Evolutionary conservation across 192 early-diverging fungal species (phyloP), one percentile per base, ranked within the genome.

Genomic region (Coemansia sp.): DNA sequence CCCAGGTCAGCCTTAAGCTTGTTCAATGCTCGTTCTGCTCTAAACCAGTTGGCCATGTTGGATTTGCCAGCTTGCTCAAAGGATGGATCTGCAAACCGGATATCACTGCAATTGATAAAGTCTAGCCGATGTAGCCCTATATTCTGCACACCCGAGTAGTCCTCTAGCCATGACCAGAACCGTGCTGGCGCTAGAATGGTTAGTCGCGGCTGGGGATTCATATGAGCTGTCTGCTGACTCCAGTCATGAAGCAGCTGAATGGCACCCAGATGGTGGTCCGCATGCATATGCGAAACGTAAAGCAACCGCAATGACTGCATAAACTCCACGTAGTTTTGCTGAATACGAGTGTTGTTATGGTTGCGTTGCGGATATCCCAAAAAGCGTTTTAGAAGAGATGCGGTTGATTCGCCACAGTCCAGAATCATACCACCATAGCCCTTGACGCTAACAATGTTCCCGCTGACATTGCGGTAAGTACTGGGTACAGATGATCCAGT

Each of bases 261-360:
- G 4, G 86, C 72, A 3, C 97, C 97, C 16, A 99, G 70, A 65
- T 97, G 97, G 60, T 99, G 97, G 71, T 99, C 97, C 21, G 94
- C 97, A 68, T 99, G 96, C 78, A 99, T 71, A 66, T 99, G 96
- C 35, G 93, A 95, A 8, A 99, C 80, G 72, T 93, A 97, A 48
- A 99, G 59, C 8, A 88, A 70, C 50, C 80, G 77, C 23, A 99
- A 49, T 9, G 63, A 62, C 9, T 53, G 50, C 10, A 97, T 59
- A 43, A 79, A 80, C 19, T 84, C 71, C 9, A 78, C 69, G 33
- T 70, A 65, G 40, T 38, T 58, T 50, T 55, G 58, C 7, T 53
- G 15, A 40, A 71, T 49, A 7, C 86, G 63, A n/a, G 48, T 63
- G 44, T 81, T 79, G 44, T 61, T 49, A 5, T 51, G 31, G 48